Percentiles rank a stretch among this genome's conserved stretches.
Evolutionary conservation across 371 early-diverging fungal genomes (phyloP).

Genomic region (Mucor circinelloides): DNA sequence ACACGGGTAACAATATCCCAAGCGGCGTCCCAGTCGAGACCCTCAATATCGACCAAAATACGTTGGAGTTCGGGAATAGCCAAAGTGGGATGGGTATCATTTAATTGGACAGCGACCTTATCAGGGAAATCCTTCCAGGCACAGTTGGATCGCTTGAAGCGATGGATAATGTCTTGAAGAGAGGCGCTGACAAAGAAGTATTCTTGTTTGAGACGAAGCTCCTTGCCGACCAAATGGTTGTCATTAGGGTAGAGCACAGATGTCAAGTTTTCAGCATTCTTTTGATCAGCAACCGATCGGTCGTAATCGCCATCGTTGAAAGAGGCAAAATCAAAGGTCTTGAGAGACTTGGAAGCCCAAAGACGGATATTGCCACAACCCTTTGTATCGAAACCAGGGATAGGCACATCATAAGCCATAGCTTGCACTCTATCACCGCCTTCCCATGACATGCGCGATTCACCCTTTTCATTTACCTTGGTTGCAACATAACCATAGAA

Average conservation of each 20-base stretch:
- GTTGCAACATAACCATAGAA: conserved; percentile 86
- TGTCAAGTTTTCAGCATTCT: conserved; percentile 90
- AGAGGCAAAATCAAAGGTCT: conserved; percentile 75
- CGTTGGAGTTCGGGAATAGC: conserved; percentile 91
- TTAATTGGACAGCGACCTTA: conserved; percentile 92
- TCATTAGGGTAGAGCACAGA: conserved; percentile 93
- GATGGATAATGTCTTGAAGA: conserved; percentile 82
- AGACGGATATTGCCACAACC: conserved; percentile 93
- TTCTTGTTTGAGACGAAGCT: conserved; percentile 92
- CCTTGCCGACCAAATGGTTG: conserved; percentile 92
- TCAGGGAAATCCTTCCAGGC: conserved; percentile 88
- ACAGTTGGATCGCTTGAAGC: conserved; percentile 83
- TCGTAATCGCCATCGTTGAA: conserved; percentile 94
- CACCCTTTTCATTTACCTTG: conserved; percentile 63
- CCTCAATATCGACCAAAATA: conserved; percentile 86
- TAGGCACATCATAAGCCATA: conserved; percentile 92
- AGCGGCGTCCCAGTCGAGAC: conserved; percentile 88
- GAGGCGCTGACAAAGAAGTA: conserved; percentile 92
- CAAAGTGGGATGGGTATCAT: conserved; percentile 84
- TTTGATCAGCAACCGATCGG: conserved; percentile 84
- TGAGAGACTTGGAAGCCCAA: conserved; percentile 86
- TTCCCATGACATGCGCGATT: conserved; percentile 77
- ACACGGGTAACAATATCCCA: conserved; percentile 87
- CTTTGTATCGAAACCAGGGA: conserved; percentile 86
- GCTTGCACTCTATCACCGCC: conserved; percentile 83